Conservation (phyloP, 2,329 filamentous ascomycete species). For the Trichoderma brevicompactum region DNA sequence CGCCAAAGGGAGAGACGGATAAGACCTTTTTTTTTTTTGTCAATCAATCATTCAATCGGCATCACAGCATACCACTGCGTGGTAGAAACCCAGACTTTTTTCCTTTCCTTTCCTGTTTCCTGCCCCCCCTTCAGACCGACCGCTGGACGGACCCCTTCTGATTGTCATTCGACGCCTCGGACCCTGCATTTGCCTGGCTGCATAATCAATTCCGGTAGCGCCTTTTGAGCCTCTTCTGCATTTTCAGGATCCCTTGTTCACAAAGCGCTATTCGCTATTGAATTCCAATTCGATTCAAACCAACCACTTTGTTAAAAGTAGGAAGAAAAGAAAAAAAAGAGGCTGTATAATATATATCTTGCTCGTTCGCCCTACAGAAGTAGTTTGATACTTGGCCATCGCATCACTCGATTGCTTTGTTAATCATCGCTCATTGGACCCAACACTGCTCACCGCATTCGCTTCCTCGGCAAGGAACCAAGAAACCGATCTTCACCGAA, state of each 20-base stretch:
- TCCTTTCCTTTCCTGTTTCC: not conserved
- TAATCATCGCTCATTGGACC: not conserved
- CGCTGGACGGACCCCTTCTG: conserved; percentile 26
- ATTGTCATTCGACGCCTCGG: conserved; percentile 7
- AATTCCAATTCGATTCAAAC: conserved; percentile 21
- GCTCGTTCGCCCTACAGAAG: not conserved
- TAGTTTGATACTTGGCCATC: conserved; percentile 16
- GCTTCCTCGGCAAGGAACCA: not conserved
- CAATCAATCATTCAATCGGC: conserved; percentile 13
- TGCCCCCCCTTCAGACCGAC: conserved; percentile 23
- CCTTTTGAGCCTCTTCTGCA: conserved; percentile 2
- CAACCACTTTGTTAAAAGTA: not conserved
- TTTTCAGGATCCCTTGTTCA: conserved; percentile 10
- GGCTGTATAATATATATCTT: conserved; percentile 10
- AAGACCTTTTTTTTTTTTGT: not conserved
- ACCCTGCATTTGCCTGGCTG: conserved; percentile 14
- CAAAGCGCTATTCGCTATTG: conserved; percentile 16
- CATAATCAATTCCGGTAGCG: conserved; percentile 8
- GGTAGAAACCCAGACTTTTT: not conserved
- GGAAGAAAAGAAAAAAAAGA: not conserved
- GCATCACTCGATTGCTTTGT: conserved; percentile 3
- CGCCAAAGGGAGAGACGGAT: not conserved
- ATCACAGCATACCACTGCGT: conserved; percentile 25
- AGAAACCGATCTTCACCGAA: not conserved
- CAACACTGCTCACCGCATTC: conserved; percentile 16